A percentile compares a stretch with the other conserved stretches of the same genome.
Evolutionary conservation across 2,329 filamentous ascomycete species (phyloP).

Genomic region (Fusarium staphyleae): DNA sequence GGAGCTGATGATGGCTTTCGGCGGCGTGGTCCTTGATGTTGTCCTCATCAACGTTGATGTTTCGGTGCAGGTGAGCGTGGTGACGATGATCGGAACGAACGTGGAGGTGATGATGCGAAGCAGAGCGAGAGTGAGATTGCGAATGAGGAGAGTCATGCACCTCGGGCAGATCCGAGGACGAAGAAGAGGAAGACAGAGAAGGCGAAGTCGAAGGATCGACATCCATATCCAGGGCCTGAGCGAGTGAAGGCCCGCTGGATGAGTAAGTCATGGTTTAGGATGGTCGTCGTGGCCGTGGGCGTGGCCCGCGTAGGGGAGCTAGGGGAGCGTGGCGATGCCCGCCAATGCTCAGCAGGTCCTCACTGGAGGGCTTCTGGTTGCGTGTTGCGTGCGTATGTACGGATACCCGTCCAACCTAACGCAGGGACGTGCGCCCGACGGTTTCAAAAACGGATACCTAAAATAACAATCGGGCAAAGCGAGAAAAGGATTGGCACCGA

Average conservation of each 20-base stretch:
- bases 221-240: constrained; percentile 45
- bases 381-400: constrained; percentile 18
- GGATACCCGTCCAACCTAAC: constrained; percentile 27
- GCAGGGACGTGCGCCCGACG: constrained; percentile 31
- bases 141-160: constrained; percentile 28
- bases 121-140: constrained; percentile 27
- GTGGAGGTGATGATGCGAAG: constrained; percentile 26
- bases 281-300: constrained; percentile 39
- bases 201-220: constrained; percentile 34
- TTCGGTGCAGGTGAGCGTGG: constrained; percentile 26
- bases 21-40: constrained; percentile 21
- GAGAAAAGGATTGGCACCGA: constrained; percentile 22
- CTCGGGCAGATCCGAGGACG: constrained; percentile 27
- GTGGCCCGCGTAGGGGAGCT: constrained; percentile 31
- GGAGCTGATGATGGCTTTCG: constrained; percentile 19
- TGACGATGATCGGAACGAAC: constrained; percentile 28
- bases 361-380: not conserved
- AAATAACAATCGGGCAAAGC: constrained; percentile 32
- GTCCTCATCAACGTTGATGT: constrained; percentile 14
- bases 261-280: constrained; percentile 46
- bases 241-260: constrained; percentile 48
- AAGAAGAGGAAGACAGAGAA: constrained; percentile 33
- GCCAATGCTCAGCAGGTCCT: constrained; percentile 17
- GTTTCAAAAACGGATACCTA: constrained; percentile 32
- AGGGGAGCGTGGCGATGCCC: constrained; percentile 37